Evolutionary conservation across 306 rosid species (phyloP), one percentile per base, ranked within the genome.

Genomic region (Abrus precatorius): DNA sequence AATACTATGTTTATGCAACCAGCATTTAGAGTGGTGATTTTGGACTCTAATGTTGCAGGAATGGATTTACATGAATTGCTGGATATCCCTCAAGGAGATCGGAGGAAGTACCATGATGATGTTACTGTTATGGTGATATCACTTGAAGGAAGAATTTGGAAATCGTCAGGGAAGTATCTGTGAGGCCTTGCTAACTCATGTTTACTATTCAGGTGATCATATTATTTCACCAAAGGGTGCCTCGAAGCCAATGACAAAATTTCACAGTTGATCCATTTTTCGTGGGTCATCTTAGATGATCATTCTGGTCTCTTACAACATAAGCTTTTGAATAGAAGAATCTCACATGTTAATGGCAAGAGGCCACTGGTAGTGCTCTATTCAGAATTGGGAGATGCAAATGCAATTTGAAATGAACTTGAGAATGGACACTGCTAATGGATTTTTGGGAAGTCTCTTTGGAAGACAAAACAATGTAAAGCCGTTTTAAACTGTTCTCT

Each of bases 101-200:
- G 97, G 68, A 83, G 97, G 85, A 93, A 89, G 89, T 93, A 93
- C 81, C 97, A 93, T 67, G 97, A 93, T 53, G 97, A 93, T 79
- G 97, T 93, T 36, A 93, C 97, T 1, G 97, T 93, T 5, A 93
- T 93, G 97, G 84, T 93, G 80, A 83, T 93, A 84, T 93, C 97
- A 43, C 97, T 93, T 13, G 97, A 93, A 90, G 97, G 97, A 85
- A 88, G 97, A 81, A 93, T 93, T 57, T 93, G 97, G 97, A 93
- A 93, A 86, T 93, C 97, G 41, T 91, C 97, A 7, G 97, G 97
- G 60, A 93, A 89, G 90, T 93, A 93, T 85, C 93, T 82, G 54
- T 93, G 91, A 93, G 75, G 48, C 38, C 71, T 61, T 80, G 36
- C 7, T 75, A 50, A 44, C 60, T 72, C 79, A 72, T 40, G 61